Percentiles rank a stretch among this genome's conserved stretches.
phyloP scores from a whole-genome alignment of 75 land plant genomes.

The Isoetes taiwanensis region DNA sequence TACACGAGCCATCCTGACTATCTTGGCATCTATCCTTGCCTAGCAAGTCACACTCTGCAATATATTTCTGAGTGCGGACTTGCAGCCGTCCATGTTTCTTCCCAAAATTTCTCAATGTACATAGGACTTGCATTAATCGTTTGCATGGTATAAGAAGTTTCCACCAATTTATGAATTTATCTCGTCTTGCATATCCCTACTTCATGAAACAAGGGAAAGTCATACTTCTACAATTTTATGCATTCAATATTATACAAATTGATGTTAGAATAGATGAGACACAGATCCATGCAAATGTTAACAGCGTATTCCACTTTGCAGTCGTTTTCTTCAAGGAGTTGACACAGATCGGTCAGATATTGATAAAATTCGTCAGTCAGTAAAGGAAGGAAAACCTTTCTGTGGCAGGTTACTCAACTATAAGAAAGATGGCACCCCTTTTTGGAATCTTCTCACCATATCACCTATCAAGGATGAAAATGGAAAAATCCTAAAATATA shows the following conservation, averaged over 20 bases:
- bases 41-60: no score
- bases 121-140: no score
- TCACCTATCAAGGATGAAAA: constrained; percentile 2
- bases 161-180: no score
- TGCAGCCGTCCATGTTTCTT: no score
- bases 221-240: background rate
- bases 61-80: no score
- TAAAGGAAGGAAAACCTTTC: background rate
- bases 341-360: constrained; percentile 2
- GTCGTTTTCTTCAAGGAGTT: background rate
- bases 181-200: no score
- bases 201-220: no score
- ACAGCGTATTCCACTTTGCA: background rate
- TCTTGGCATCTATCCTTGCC: no score
- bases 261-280: background rate
- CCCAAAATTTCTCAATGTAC: no score
- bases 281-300: background rate
- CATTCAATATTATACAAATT: background rate
- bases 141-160: no score
- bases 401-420: constrained; percentile 1
- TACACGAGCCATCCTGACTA: no score
- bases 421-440: constrained; percentile 4
- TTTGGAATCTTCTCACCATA: constrained; percentile 2
- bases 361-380: background rate
- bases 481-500: constrained; percentile 1